phyloP scores from a whole-genome alignment of 177 flowering plant species.

The Vitis hybrid region DNA sequence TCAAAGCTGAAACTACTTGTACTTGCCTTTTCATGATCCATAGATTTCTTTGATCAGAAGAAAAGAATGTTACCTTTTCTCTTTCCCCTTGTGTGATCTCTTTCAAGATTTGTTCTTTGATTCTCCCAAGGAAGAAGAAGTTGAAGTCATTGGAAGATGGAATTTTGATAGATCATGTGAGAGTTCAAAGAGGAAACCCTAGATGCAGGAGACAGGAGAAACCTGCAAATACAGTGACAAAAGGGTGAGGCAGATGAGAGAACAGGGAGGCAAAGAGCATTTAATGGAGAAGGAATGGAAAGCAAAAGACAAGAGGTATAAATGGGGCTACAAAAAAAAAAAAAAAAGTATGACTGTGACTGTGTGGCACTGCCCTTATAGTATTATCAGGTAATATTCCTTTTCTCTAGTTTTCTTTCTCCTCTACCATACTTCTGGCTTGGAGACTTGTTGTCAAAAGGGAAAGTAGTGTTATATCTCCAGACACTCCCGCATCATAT shows the following conservation, averaged over 20 bases:
- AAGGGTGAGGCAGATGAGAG: slow-evolving; percentile 10
- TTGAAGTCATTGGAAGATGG: slow-evolving; percentile 9
- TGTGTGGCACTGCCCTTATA: slow-evolving; percentile 15
- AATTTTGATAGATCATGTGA: slow-evolving; percentile 10
- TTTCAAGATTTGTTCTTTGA: slow-evolving; percentile 13
- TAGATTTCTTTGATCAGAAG: slow-evolving; percentile 5
- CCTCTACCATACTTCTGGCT: background rate
- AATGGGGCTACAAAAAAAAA: slow-evolving; percentile 15
- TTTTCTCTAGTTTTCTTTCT: background rate
- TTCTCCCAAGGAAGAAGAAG: slow-evolving; percentile 10
- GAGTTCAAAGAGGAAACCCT: slow-evolving; percentile 17
- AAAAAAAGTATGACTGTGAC: slow-evolving; percentile 3
- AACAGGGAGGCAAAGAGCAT: slow-evolving; percentile 22
- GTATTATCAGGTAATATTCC: slow-evolving; percentile 14
- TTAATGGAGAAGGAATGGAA: slow-evolving; percentile 19
- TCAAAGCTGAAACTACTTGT: background rate
- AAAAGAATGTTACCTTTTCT: background rate
- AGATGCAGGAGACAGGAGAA: slow-evolving; percentile 14
- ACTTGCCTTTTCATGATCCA: background rate
- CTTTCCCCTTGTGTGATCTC: slow-evolving; percentile 6
- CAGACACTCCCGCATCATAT: too few relatives aligned
- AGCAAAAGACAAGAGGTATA: slow-evolving; percentile 26
- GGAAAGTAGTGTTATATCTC: too few relatives aligned
- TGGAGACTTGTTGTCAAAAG: background rate
- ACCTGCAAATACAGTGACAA: slow-evolving; percentile 19